A percentile compares a stretch with the other conserved stretches of the same genome.
Evolutionary conservation across 225 moss, liverwort and hornwort genomes (phyloP).

Genomic region (Pseudoscleropodium purum): DNA sequence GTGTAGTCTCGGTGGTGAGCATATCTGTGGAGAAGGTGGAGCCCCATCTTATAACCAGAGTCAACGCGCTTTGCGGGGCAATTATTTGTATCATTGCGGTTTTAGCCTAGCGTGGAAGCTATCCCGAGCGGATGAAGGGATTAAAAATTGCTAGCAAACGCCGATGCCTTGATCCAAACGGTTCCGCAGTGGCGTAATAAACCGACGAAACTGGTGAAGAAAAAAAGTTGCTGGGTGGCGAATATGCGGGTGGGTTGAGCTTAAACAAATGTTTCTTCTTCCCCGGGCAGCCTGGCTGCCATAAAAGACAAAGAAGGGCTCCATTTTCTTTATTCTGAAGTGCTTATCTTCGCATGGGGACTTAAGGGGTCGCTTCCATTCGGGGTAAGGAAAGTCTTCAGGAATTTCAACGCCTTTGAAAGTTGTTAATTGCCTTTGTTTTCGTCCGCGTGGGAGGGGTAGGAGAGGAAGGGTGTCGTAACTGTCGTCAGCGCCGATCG

Average conservation of each 20-base stretch:
- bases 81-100: not conserved
- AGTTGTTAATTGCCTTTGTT: not conserved
- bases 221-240: not conserved
- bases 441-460: not conserved
- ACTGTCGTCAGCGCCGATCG: not conserved
- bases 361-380: not conserved
- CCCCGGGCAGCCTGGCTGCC: not conserved
- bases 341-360: not conserved
- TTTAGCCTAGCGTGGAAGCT: not conserved
- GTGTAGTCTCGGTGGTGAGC: not conserved
- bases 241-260: not conserved
- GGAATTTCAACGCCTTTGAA: not conserved
- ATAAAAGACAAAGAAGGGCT: not conserved
- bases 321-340: not conserved
- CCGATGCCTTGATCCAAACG: not conserved
- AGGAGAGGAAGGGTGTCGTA: not conserved
- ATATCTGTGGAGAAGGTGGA: not conserved
- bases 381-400: not conserved
- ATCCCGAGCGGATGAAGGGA: not conserved
- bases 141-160: not conserved
- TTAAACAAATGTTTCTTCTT: not conserved
- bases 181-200: not conserved
- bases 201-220: not conserved
- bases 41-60: not conserved
- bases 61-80: not conserved